Conservation (phyloP, 2,329 filamentous ascomycete species). For the Podosphaera aphanis region DNA sequence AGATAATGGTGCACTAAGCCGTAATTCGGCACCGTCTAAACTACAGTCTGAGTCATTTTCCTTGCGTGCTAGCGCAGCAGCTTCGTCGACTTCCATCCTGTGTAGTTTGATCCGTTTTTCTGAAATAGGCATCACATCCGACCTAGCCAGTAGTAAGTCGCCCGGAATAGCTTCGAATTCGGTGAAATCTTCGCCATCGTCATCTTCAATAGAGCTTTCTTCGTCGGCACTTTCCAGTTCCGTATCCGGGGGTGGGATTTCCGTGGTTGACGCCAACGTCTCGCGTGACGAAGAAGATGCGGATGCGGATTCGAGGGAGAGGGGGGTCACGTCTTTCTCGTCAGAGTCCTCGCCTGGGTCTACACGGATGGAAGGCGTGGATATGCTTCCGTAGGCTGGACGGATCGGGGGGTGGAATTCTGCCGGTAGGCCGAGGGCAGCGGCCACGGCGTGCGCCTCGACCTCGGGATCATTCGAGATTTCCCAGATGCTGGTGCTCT, state of each 20-base stretch:
- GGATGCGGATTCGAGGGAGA: slow-evolving; percentile 17
- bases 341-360: slow-evolving; percentile 7
- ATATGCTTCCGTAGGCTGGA: neutral
- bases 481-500: slow-evolving; percentile 8
- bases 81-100: slow-evolving; percentile 36
- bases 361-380: slow-evolving; percentile 18
- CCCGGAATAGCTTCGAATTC: slow-evolving; percentile 16
- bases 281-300: slow-evolving; percentile 12
- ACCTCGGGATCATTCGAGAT: slow-evolving; percentile 24
- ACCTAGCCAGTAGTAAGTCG: slow-evolving; percentile 8
- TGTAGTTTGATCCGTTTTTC: slow-evolving; percentile 29
- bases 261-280: slow-evolving; percentile 13
- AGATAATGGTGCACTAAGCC: neutral
- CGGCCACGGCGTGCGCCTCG: slow-evolving; percentile 40
- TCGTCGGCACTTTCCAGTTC: slow-evolving; percentile 16
- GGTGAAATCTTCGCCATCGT: slow-evolving; percentile 15
- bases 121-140: slow-evolving; percentile 8
- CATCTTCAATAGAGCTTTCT: slow-evolving; percentile 15
- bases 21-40: slow-evolving; percentile 6
- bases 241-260: slow-evolving; percentile 13
- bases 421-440: slow-evolving; percentile 37
- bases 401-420: slow-evolving; percentile 41
- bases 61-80: slow-evolving; percentile 22
- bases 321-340: too few relatives aligned
- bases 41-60: slow-evolving; percentile 10